phyloP scores from a whole-genome alignment of 768 basidiomycete genomes.

The Suillus alpinus region DNA sequence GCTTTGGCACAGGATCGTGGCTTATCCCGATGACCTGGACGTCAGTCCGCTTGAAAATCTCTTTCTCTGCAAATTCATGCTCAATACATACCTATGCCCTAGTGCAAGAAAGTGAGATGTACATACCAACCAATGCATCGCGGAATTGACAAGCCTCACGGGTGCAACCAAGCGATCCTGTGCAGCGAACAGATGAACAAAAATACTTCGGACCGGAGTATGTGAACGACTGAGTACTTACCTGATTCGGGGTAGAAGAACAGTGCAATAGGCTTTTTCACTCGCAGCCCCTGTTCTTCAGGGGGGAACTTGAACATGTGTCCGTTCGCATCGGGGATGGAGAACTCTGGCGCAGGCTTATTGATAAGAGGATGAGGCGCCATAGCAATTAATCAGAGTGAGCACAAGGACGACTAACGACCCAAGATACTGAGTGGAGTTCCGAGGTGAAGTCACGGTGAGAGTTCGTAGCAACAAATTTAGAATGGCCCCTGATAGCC shows the following conservation, averaged over 20 bases:
- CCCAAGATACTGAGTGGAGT: background rate
- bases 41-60: constrained; percentile 60
- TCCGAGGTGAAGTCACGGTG: background rate
- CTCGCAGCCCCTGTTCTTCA: constrained; percentile 39
- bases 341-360: constrained; percentile 62
- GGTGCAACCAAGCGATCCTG: constrained; percentile 77
- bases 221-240: constrained; percentile 27
- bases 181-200: background rate
- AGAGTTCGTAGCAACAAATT: constrained; percentile 7
- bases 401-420: background rate
- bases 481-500: background rate
- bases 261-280: constrained; percentile 54
- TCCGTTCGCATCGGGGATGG: constrained; percentile 64
- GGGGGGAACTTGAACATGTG: constrained; percentile 58
- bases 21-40: constrained; percentile 74
- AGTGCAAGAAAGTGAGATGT: background rate
- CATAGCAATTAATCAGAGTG: constrained; percentile 29
- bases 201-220: background rate
- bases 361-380: constrained; percentile 54
- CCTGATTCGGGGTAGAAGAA: constrained; percentile 81
- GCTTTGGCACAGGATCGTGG: constrained; percentile 66
- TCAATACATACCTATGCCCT: background rate
- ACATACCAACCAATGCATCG: constrained; percentile 67
- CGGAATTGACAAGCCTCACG: constrained; percentile 81
- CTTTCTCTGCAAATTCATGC: constrained; percentile 45